These are phyloP conservation scores for Aquilaria sinensis DNA, from an alignment of 345 rosid genomes.

Conservation along the genomic window DNA sequence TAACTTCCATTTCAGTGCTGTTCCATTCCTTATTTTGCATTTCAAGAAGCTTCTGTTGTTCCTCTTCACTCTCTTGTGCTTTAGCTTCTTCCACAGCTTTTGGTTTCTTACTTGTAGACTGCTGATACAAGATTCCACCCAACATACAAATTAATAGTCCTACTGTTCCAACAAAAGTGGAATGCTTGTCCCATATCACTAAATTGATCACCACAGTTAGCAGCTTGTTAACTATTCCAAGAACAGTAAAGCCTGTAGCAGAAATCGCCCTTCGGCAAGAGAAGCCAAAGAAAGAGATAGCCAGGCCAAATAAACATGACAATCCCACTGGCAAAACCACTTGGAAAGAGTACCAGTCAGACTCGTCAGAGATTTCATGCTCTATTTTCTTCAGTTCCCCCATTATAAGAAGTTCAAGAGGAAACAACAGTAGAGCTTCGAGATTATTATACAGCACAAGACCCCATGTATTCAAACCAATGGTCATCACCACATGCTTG, in stretches of 20 bases:
- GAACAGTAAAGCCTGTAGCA: slow-evolving; percentile 97
- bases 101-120: slow-evolving; percentile 68
- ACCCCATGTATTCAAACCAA: slow-evolving; percentile 92
- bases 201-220: slow-evolving; percentile 86
- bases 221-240: slow-evolving; percentile 91
- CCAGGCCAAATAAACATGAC: slow-evolving; percentile 80
- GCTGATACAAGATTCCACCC: slow-evolving; percentile 93
- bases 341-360: slow-evolving; percentile 70
- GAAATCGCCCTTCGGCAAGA: slow-evolving; percentile 92
- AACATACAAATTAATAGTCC: slow-evolving; percentile 89
- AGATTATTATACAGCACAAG: slow-evolving; percentile 95
- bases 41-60: slow-evolving; percentile 65
- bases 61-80: slow-evolving; percentile 49
- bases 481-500: slow-evolving; percentile 98
- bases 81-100: slow-evolving; percentile 37
- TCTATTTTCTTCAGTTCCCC: slow-evolving; percentile 86
- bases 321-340: slow-evolving; percentile 84
- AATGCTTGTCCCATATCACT: slow-evolving; percentile 92
- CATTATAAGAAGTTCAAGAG: slow-evolving; percentile 87
- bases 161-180: slow-evolving; percentile 64
- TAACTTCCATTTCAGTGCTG: slow-evolving; percentile 22
- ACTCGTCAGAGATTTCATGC: slow-evolving; percentile 63
- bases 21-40: slow-evolving; percentile 44
- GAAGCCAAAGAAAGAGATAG: slow-evolving; percentile 96
- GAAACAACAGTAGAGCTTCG: slow-evolving; percentile 87